A percentile compares a stretch with the other conserved stretches of the same genome.
Evolutionary conservation across 2,329 filamentous ascomycete species (phyloP).

Genomic region (Cercospora brassicicola): DNA sequence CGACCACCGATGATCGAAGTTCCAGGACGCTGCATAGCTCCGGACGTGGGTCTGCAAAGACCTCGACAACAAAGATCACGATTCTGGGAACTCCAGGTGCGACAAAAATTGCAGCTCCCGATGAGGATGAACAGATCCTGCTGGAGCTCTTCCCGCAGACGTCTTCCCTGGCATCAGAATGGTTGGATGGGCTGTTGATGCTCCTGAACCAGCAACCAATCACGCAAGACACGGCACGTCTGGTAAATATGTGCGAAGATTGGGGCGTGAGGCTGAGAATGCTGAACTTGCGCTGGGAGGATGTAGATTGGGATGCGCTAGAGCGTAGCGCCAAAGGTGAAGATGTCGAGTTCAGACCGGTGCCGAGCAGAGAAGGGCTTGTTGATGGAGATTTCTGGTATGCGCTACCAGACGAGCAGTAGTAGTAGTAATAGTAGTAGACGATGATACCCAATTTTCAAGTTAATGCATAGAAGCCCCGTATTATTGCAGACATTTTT

Average conservation of each 20-base stretch:
- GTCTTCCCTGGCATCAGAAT: conserved; percentile 85
- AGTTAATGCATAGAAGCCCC: not conserved
- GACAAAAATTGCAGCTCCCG: not conserved
- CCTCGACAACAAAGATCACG: conserved; percentile 76
- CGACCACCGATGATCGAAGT: conserved; percentile 47
- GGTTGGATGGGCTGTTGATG: conserved; percentile 95
- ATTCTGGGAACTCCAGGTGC: conserved; percentile 64
- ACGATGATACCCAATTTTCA: not conserved
- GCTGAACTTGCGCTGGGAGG: conserved; percentile 86
- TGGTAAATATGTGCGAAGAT: conserved; percentile 80
- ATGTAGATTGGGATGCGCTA: conserved; percentile 55
- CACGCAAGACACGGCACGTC: conserved; percentile 90
- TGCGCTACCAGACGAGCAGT: conserved; percentile 51
- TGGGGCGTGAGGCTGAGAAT: conserved; percentile 91
- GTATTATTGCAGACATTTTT: not conserved
- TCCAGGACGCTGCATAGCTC: conserved; percentile 30
- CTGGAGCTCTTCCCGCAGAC: conserved; percentile 79
- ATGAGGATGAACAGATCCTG: conserved; percentile 63
- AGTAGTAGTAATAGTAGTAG: not conserved
- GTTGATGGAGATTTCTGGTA: conserved; percentile 89
- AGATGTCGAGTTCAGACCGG: conserved; percentile 39
- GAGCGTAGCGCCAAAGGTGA: conserved; percentile 41
- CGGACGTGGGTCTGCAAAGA: conserved; percentile 26
- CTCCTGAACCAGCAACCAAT: conserved; percentile 92
- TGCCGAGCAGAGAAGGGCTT: conserved; percentile 79